These are phyloP conservation scores for Cutaneotrichosporon spelunceum DNA, from an alignment of 1,284 basidiomycete species.

Conservation along the genomic window DNA sequence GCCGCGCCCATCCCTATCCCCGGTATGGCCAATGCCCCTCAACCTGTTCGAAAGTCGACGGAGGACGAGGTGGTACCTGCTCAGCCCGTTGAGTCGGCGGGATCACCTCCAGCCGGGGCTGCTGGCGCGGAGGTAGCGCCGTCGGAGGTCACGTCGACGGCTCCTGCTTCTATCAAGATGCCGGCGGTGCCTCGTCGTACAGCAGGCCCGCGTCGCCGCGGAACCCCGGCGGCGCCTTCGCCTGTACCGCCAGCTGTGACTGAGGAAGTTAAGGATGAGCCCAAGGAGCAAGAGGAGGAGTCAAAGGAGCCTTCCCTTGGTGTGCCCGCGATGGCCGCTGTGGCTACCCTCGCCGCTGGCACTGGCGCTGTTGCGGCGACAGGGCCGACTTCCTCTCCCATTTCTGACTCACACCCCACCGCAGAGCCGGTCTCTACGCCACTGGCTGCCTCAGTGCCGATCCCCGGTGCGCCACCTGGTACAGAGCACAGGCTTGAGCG, in stretches of 20 bases:
- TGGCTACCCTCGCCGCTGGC: neutral
- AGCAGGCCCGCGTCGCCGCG: conserved; percentile 37
- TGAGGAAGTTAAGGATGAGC: neutral
- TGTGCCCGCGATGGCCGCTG: neutral
- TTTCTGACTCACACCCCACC: neutral
- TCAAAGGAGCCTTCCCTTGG: neutral
- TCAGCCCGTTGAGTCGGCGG: conserved; percentile 2
- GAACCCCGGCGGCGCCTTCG: conserved; percentile 8
- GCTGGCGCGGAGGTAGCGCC: neutral
- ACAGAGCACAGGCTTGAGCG: conserved; percentile 17
- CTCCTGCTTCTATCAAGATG: conserved; percentile 40
- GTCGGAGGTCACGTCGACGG: conserved; percentile 6
- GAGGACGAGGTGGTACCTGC: conserved; percentile 2
- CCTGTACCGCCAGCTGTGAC: neutral
- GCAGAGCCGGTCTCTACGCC: neutral
- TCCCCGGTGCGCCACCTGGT: conserved; percentile 9
- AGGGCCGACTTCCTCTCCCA: neutral
- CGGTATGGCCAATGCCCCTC: conserved; percentile 15
- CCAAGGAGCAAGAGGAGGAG: neutral
- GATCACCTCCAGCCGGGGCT: neutral
- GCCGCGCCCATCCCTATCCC: conserved; percentile 24
- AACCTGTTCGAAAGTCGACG: neutral
- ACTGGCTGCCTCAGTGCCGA: neutral
- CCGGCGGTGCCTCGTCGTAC: conserved; percentile 43
- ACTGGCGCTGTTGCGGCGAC: neutral